phyloP scores from a whole-genome alignment of 169 alveolate species.

The Plasmodium vinckei region DNA sequence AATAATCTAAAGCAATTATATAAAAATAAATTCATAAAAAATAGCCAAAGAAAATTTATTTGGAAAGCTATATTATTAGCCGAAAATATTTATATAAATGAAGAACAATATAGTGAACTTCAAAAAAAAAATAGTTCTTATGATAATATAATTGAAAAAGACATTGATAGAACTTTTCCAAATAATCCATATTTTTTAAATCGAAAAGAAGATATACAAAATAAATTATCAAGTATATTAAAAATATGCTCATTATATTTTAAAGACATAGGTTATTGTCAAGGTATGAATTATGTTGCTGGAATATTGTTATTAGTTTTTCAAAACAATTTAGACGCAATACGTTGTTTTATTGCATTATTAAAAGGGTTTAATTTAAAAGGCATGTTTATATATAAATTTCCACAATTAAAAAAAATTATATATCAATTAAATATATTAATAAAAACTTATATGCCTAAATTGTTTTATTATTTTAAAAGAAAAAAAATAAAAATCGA shows the following conservation, averaged over 20 bases:
- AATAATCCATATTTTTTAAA: background rate
- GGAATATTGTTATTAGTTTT: conserved; percentile 52
- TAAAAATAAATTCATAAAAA: conserved; percentile 28
- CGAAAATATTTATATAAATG: conserved; percentile 38
- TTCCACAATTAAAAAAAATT: conserved; percentile 55
- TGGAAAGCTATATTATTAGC: conserved; percentile 46
- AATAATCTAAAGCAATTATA: conserved; percentile 32
- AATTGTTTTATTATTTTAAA: conserved; percentile 17
- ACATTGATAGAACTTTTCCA: conserved; percentile 44
- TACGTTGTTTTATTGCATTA: conserved; percentile 47
- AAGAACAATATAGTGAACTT: conserved; percentile 4
- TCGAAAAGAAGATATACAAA: conserved; percentile 13
- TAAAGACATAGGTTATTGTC: conserved; percentile 51
- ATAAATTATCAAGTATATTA: conserved; percentile 36
- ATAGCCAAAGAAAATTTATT: conserved; percentile 32
- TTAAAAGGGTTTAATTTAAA: conserved; percentile 40
- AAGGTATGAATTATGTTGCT: conserved; percentile 71
- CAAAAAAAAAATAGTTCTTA: conserved; percentile 12
- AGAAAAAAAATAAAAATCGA: conserved; percentile 58
- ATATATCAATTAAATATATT: conserved; percentile 42
- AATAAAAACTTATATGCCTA: conserved; percentile 39
- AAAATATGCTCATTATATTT: conserved; percentile 47
- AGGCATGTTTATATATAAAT: conserved; percentile 35
- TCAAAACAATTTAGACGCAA: conserved; percentile 31
- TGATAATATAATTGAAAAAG: conserved; percentile 50